phyloP scores from a whole-genome alignment of 345 rosid genomes.

The Raphanus sativus region DNA sequence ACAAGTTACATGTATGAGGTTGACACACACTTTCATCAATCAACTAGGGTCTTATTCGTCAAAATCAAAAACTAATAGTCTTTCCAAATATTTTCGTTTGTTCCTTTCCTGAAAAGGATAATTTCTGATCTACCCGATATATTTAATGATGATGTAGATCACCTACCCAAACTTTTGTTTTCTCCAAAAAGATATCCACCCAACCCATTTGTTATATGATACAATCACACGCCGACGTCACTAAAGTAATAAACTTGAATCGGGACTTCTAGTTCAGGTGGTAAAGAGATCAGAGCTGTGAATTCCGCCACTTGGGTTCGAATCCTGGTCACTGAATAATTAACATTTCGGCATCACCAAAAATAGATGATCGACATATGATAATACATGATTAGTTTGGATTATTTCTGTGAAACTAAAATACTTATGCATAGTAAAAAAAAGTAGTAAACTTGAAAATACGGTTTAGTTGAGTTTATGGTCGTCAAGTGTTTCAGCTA shows the following conservation, averaged over 20 bases:
- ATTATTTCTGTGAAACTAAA: too few species aligned
- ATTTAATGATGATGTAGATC: slow-evolving; percentile 26
- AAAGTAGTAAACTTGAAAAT: slow-evolving; percentile 14
- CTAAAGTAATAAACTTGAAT: slow-evolving; percentile 20
- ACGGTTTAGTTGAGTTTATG: slow-evolving; percentile 17
- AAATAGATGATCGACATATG: too few species aligned
- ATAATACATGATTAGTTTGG: too few species aligned
- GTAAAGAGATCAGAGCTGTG: too few species aligned
- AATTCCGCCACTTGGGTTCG: too few species aligned
- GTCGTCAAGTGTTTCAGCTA: slow-evolving; percentile 5
- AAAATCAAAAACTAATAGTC: slow-evolving; percentile 2
- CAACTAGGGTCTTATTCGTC: not conserved
- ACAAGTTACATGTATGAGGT: not conserved
- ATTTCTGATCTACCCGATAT: slow-evolving; percentile 27
- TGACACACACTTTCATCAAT: slow-evolving; percentile 5
- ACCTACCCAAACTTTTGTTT: slow-evolving; percentile 33
- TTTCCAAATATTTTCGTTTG: slow-evolving; percentile 25
- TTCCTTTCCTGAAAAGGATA: slow-evolving; percentile 25
- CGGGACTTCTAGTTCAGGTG: too few species aligned
- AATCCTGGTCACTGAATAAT: too few species aligned
- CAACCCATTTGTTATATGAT: not conserved
- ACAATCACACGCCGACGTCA: slow-evolving; percentile 17
- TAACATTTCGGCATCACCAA: too few species aligned
- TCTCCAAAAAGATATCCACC: slow-evolving; percentile 19
- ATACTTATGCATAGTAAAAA: too few species aligned